Conservation (phyloP, 2,329 filamentous ascomycete species). For the Paecilomyces sp. region DNA sequence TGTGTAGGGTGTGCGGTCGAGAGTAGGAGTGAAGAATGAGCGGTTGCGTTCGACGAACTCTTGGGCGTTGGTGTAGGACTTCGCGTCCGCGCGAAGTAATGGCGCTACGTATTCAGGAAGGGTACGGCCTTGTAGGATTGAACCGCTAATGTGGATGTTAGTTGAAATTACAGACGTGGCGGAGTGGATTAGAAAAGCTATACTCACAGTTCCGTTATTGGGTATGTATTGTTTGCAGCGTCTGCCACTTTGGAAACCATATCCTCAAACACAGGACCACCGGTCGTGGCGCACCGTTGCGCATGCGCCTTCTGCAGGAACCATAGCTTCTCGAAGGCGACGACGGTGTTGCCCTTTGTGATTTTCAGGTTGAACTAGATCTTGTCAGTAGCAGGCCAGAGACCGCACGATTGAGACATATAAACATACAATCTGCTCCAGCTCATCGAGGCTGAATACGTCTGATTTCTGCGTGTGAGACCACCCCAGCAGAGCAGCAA, state of each 20-base stretch:
- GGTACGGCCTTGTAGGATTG: conserved; percentile 23
- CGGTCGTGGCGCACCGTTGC: conserved; percentile 38
- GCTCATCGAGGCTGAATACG: conserved; percentile 61
- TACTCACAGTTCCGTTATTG: conserved; percentile 22
- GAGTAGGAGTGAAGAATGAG: conserved; percentile 49
- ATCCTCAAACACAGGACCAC: conserved; percentile 35
- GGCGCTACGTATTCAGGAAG: conserved; percentile 42
- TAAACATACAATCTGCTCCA: conserved; percentile 57
- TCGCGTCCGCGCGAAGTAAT: conserved; percentile 48
- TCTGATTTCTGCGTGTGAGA: conserved; percentile 62
- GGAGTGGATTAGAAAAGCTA: no score
- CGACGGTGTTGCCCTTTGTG: conserved; percentile 81
- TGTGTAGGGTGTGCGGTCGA: conserved; percentile 19
- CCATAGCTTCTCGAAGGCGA: conserved; percentile 71
- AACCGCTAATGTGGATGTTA: conserved; percentile 13
- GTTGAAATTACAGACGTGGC: background rate
- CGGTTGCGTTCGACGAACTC: conserved; percentile 51
- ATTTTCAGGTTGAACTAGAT: conserved; percentile 73
- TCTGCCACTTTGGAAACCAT: conserved; percentile 31
- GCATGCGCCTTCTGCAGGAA: conserved; percentile 70
- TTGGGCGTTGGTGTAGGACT: conserved; percentile 50
- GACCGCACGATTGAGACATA: background rate
- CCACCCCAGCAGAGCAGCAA: conserved; percentile 80
- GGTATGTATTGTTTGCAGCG: conserved; percentile 15
- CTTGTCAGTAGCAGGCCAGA: conserved; percentile 14